phyloP scores from a whole-genome alignment of 129 eudicot genomes.

The Chrysanthemum lavandulifolium region DNA sequence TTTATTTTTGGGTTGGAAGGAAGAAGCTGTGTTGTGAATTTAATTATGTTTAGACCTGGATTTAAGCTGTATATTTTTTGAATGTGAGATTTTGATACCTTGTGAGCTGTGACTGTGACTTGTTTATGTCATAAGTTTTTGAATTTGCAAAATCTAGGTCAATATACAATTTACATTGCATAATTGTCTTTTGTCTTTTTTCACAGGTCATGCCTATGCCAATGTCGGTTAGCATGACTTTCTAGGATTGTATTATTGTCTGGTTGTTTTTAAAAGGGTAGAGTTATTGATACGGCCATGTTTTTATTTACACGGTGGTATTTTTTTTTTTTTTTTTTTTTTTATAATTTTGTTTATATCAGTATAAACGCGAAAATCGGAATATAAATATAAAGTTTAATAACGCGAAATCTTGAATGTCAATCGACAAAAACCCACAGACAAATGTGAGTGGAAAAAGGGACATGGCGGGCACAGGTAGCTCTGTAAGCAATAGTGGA shows the following conservation, averaged over 20 bases:
- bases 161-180: neutral
- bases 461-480: too few relatives aligned
- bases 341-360: too few relatives aligned
- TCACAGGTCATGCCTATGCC: neutral
- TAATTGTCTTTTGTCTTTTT: neutral
- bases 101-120: neutral
- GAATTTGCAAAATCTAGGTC: neutral
- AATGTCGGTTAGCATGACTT: conserved; percentile 5
- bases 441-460: too few relatives aligned
- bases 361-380: too few relatives aligned
- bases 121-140: conserved; percentile 17
- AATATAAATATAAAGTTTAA: too few relatives aligned
- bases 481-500: too few relatives aligned
- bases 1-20: conserved; percentile 34
- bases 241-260: neutral
- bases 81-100: conserved; percentile 7
- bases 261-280: neutral
- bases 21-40: conserved; percentile 36
- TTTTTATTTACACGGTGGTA: too few relatives aligned
- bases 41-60: conserved; percentile 22
- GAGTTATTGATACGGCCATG: too few relatives aligned
- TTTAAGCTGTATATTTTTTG: conserved; percentile 22
- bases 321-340: too few relatives aligned
- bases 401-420: too few relatives aligned
- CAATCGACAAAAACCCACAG: too few relatives aligned